phyloP scores from a whole-genome alignment of 345 rosid species.

The Lepidium africanum region DNA sequence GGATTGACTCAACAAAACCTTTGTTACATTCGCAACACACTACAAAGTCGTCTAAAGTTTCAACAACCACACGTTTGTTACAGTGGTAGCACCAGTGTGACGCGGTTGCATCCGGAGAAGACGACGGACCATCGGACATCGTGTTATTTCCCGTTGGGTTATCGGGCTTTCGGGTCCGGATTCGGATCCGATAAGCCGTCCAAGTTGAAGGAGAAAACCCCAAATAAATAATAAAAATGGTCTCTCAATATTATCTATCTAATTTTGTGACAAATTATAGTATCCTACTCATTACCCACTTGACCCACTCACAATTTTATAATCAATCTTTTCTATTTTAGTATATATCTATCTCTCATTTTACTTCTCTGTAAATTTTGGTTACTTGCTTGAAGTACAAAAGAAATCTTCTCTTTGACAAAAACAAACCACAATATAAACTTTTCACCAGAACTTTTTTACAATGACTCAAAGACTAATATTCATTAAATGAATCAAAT shows the following conservation, averaged over 20 bases:
- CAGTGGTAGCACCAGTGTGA: constrained; percentile 74
- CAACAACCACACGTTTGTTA: constrained; percentile 55
- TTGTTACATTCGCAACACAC: constrained; percentile 64
- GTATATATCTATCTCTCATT: not conserved
- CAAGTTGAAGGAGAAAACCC: not conserved
- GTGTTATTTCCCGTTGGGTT: not conserved
- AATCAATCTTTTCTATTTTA: not conserved
- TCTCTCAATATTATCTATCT: not conserved
- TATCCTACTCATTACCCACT: constrained; percentile 5
- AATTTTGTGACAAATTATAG: not conserved
- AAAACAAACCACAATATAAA: too few relatives aligned
- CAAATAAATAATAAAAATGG: not conserved
- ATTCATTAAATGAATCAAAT: too few relatives aligned
- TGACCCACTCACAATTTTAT: constrained; percentile 14
- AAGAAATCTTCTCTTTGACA: too few relatives aligned
- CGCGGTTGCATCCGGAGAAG: constrained; percentile 18
- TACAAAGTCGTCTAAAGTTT: constrained; percentile 36
- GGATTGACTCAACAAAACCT: constrained; percentile 62
- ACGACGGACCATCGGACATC: constrained; percentile 50
- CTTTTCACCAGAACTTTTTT: too few relatives aligned
- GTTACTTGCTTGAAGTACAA: too few relatives aligned
- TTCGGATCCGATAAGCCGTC: constrained; percentile 24
- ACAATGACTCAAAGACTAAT: too few relatives aligned
- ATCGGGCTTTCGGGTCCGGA: constrained; percentile 16
- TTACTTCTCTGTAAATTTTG: too few relatives aligned